phyloP scores from a whole-genome alignment of 2,329 filamentous ascomycete species.

The Fusarium sp. region DNA sequence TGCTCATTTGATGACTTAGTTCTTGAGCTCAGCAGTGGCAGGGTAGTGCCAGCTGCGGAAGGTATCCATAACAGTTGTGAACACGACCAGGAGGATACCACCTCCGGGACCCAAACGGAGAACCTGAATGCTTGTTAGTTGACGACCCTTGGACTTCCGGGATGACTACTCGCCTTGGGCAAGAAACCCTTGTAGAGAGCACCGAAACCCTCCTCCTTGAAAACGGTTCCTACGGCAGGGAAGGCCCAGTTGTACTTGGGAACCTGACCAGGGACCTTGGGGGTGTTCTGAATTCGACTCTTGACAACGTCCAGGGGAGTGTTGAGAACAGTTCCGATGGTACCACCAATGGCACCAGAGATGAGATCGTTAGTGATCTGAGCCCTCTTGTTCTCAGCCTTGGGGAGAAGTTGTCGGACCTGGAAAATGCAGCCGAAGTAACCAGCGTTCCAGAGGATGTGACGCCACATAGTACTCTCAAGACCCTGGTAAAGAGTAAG shows the following conservation, averaged over 20 bases:
- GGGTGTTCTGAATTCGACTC: slow-evolving; percentile 94
- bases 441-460: slow-evolving; percentile 88
- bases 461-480: slow-evolving; percentile 96
- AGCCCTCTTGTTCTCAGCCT: slow-evolving; percentile 79
- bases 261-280: slow-evolving; percentile 79
- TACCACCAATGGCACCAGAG: slow-evolving; percentile 88
- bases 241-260: slow-evolving; percentile 99
- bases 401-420: slow-evolving; percentile 84
- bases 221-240: slow-evolving; percentile 84
- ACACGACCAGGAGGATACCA: slow-evolving; percentile 82
- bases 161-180: slow-evolving; percentile 82
- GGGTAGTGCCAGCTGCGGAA: slow-evolving; percentile 71
- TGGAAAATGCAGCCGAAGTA: slow-evolving; percentile 99
- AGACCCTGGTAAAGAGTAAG: slow-evolving; percentile 96
- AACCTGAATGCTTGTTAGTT: slow-evolving; percentile 43
- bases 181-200: slow-evolving; percentile 98
- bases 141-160: background rate
- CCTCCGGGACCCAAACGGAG: slow-evolving; percentile 63
- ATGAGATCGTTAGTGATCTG: slow-evolving; percentile 90
- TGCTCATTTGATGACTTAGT: slow-evolving; percentile 2
- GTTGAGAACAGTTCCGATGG: slow-evolving; percentile 88
- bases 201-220: slow-evolving; percentile 89
- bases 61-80: slow-evolving; percentile 91
- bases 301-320: slow-evolving; percentile 98
- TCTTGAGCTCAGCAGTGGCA: slow-evolving; percentile 21